Percentiles rank a stretch among this genome's conserved stretches.
phyloP scores from a whole-genome alignment of 1,139 yeast species.

The Zygosaccharomyces pseudobailii region DNA sequence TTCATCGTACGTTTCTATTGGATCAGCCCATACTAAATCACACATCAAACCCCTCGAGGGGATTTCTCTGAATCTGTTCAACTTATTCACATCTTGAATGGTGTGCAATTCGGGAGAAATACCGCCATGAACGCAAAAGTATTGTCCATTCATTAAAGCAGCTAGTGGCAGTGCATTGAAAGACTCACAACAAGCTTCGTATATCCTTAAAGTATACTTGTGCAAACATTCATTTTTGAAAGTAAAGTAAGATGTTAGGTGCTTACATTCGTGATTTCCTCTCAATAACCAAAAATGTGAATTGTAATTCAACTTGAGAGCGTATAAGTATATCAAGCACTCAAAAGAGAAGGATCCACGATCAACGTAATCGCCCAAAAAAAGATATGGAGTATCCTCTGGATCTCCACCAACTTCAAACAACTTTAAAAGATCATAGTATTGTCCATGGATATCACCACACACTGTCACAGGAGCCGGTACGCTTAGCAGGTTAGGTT shows the following conservation, averaged over 20 bases:
- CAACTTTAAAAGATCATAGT: slow-evolving; percentile 80
- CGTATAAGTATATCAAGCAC: slow-evolving; percentile 73
- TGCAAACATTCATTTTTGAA: slow-evolving; percentile 88
- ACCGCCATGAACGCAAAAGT: slow-evolving; percentile 98
- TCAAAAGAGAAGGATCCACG: slow-evolving; percentile 91
- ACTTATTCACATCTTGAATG: slow-evolving; percentile 60
- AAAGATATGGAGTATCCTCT: slow-evolving; percentile 65
- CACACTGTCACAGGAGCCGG: slow-evolving; percentile 96
- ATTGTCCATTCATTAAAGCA: slow-evolving; percentile 90
- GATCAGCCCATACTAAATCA: slow-evolving; percentile 95
- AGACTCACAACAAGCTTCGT: slow-evolving; percentile 71
- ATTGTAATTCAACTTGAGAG: slow-evolving; percentile 77
- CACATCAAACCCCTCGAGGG: slow-evolving; percentile 95
- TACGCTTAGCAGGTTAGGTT: slow-evolving; percentile 74
- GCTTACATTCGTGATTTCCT: slow-evolving; percentile 95
- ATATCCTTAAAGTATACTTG: slow-evolving; percentile 65
- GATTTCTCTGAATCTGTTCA: slow-evolving; percentile 86
- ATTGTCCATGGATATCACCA: slow-evolving; percentile 97
- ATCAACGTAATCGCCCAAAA: slow-evolving; percentile 94
- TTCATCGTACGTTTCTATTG: slow-evolving; percentile 80
- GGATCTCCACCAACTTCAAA: slow-evolving; percentile 97
- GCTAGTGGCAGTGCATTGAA: slow-evolving; percentile 90
- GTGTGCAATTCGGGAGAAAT: slow-evolving; percentile 77
- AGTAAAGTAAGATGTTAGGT: slow-evolving; percentile 89
- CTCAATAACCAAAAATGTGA: slow-evolving; percentile 74